A percentile compares a stretch with the other conserved stretches of the same genome.
These are phyloP conservation scores for Boletus tomentosulus DNA, from an alignment of 768 basidiomycete genomes.

Conservation along the genomic window DNA sequence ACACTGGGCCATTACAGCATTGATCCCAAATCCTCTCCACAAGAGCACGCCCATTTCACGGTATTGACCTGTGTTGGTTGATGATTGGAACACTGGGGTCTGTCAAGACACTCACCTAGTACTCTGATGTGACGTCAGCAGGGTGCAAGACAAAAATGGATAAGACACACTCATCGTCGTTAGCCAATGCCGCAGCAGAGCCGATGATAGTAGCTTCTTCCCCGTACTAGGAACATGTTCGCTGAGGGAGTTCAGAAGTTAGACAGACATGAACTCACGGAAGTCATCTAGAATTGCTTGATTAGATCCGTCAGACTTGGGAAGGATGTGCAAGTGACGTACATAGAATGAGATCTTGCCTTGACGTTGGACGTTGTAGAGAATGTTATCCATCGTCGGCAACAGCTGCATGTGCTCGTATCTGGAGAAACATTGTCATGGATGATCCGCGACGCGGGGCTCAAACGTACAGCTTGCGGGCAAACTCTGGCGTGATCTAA, in stretches of 20 bases:
- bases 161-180: slow-evolving; percentile 74
- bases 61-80: slow-evolving; percentile 65
- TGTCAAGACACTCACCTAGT: slow-evolving; percentile 45
- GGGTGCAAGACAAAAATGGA: neutral
- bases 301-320: slow-evolving; percentile 3
- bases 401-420: slow-evolving; percentile 79
- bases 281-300: slow-evolving; percentile 59
- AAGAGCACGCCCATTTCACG: slow-evolving; percentile 88
- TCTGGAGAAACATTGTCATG: slow-evolving; percentile 28
- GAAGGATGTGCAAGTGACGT: slow-evolving; percentile 26
- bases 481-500: slow-evolving; percentile 66
- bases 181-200: slow-evolving; percentile 78
- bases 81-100: neutral
- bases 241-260: neutral
- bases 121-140: slow-evolving; percentile 45
- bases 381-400: slow-evolving; percentile 80
- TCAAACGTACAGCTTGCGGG: slow-evolving; percentile 52
- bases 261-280: slow-evolving; percentile 46
- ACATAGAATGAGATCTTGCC: slow-evolving; percentile 92
- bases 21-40: slow-evolving; percentile 79
- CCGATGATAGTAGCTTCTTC: slow-evolving; percentile 91
- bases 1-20: slow-evolving; percentile 87
- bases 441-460: neutral
- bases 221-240: slow-evolving; percentile 52
- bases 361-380: slow-evolving; percentile 91